phyloP scores from a whole-genome alignment of 1,139 yeast genomes.

The Saccharomyces hybrid region DNA sequence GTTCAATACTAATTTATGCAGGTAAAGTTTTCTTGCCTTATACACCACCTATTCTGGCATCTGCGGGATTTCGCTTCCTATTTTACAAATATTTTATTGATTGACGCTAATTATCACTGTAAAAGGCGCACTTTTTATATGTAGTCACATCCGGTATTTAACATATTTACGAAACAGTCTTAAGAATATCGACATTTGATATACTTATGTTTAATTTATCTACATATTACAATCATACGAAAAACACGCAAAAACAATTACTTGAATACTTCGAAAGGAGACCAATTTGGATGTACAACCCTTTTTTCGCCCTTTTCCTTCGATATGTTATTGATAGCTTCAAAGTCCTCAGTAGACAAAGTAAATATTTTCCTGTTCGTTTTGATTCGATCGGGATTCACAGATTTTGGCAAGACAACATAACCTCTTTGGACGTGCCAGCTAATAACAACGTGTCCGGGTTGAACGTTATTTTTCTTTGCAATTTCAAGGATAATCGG shows the following conservation, averaged over 20 bases:
- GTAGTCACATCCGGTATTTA: not conserved
- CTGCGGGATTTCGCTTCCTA: not conserved
- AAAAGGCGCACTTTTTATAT: not conserved
- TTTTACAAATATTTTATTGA: not conserved
- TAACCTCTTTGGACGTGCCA: constrained; percentile 68
- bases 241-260: constrained; percentile 3
- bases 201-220: not conserved
- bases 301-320: constrained; percentile 43
- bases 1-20: constrained; percentile 55
- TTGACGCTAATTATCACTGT: not conserved
- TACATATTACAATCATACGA: not conserved
- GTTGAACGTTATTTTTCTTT: constrained; percentile 42
- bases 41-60: not conserved
- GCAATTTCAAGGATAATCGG: constrained; percentile 44
- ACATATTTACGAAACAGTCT: not conserved
- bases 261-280: constrained; percentile 27
- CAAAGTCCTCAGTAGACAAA: constrained; percentile 49
- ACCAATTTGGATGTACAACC: constrained; percentile 40
- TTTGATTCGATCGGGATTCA: constrained; percentile 48
- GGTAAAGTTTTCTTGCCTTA: not conserved
- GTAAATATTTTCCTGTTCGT: constrained; percentile 46
- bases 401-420: constrained; percentile 66
- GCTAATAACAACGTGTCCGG: constrained; percentile 58
- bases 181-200: constrained; percentile 6
- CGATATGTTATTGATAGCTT: constrained; percentile 39